A percentile compares a stretch with the other conserved stretches of the same genome.
Conservation (phyloP, 768 basidiomycete species). For the Tulasnella sp. region DNA sequence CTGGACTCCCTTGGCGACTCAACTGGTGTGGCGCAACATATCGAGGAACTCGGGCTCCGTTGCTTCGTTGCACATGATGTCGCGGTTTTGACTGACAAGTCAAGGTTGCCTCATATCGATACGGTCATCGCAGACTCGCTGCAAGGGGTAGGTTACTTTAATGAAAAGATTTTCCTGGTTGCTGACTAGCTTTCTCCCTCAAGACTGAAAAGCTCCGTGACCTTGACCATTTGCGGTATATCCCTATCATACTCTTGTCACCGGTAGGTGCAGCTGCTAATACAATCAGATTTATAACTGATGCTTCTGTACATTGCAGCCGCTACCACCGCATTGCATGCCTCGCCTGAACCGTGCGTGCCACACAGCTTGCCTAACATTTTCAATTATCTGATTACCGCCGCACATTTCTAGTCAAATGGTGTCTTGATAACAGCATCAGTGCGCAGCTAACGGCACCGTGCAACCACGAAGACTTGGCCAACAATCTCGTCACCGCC, state of each 20-base stretch:
- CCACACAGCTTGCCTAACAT: background rate
- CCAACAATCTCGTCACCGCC: conserved; percentile 85
- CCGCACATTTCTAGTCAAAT: conserved; percentile 54
- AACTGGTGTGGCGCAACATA: conserved; percentile 63
- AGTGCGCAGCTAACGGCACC: conserved; percentile 91
- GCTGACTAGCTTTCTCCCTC: conserved; percentile 12
- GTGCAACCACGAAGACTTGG: conserved; percentile 75
- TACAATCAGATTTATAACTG: background rate
- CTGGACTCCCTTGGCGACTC: conserved; percentile 75
- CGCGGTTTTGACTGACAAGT: conserved; percentile 71
- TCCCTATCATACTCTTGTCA: conserved; percentile 85
- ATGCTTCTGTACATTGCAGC: background rate
- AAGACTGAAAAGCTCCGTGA: conserved; percentile 87
- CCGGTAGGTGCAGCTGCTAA: conserved; percentile 36
- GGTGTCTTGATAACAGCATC: conserved; percentile 94
- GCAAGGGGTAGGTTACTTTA: conserved; percentile 49
- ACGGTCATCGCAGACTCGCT: conserved; percentile 92
- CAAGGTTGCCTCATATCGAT: conserved; percentile 79
- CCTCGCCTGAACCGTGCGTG: conserved; percentile 65
- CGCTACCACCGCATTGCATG: conserved; percentile 34
- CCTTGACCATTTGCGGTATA: conserved; percentile 88
- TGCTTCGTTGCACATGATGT: conserved; percentile 68
- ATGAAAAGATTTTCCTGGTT: conserved; percentile 9
- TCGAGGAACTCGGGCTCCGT: conserved; percentile 68
- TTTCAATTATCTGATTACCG: conserved; percentile 6